Conservation (phyloP, 345 rosid genomes). For the Euphorbia tirucalli region DNA sequence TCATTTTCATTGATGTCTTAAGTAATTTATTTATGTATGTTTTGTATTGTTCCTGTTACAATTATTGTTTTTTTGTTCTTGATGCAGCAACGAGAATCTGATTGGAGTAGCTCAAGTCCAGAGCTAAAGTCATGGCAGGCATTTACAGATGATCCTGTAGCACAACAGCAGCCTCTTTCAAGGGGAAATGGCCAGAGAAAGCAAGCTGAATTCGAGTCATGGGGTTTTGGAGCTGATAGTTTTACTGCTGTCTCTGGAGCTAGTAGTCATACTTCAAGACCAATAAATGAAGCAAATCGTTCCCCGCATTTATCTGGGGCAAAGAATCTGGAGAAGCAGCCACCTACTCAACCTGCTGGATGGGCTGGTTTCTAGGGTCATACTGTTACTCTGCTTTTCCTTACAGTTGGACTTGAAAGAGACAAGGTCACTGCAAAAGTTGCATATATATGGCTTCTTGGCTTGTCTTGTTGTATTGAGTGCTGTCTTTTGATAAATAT, state of each 20-base stretch:
- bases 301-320: conserved; percentile 43
- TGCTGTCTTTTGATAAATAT: conserved; percentile 10
- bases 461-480: conserved; percentile 14
- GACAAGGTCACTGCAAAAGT: not conserved
- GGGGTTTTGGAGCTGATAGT: conserved; percentile 85
- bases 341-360: conserved; percentile 81
- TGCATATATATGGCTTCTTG: not conserved
- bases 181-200: conserved; percentile 38
- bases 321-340: conserved; percentile 44
- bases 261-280: conserved; percentile 31
- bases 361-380: conserved; percentile 85
- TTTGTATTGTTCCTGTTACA: not conserved
- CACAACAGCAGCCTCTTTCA: conserved; percentile 38
- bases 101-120: conserved; percentile 43
- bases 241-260: conserved; percentile 54
- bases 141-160: conserved; percentile 56
- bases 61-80: conserved; percentile 12
- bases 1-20: conserved; percentile 6
- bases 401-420: not conserved
- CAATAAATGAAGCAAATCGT: conserved; percentile 46
- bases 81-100: conserved; percentile 46
- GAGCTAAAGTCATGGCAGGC: conserved; percentile 75
- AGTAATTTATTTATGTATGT: not conserved
- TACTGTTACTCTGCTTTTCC: not conserved
- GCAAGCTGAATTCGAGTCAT: conserved; percentile 53